phyloP scores from a whole-genome alignment of 2,329 filamentous ascomycete genomes.

The Kalaharituber pfeilii region DNA sequence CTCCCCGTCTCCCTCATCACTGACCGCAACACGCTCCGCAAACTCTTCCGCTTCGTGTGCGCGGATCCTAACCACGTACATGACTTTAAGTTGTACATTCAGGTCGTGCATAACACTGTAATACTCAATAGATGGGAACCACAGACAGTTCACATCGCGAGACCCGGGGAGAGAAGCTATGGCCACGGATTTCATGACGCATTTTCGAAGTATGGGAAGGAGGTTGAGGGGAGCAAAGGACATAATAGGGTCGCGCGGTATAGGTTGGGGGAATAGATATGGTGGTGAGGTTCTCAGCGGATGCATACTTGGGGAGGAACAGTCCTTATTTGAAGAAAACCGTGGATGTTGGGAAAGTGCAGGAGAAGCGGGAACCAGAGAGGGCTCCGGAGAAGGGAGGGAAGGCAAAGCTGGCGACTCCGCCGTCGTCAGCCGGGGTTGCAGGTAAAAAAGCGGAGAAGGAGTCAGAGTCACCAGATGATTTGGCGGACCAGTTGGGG shows the following conservation, averaged over 20 bases:
- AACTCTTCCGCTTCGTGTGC: constrained; percentile 5
- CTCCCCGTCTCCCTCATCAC: constrained; percentile 6
- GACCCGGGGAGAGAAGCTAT: constrained; percentile 8
- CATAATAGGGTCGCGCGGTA: constrained; percentile 8
- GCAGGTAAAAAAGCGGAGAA: no score
- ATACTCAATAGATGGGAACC: constrained; percentile 25
- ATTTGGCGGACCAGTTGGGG: no score
- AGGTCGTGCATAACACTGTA: constrained; percentile 25
- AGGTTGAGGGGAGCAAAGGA: not conserved
- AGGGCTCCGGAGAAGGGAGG: no score
- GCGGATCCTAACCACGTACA: not conserved
- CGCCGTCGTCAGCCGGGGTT: no score
- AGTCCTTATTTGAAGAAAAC: no score
- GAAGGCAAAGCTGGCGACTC: no score
- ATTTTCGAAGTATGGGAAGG: constrained; percentile 1
- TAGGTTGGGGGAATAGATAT: constrained; percentile 10
- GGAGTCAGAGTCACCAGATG: no score
- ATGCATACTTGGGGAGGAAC: constrained; percentile 1
- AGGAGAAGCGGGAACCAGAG: no score
- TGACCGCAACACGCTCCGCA: constrained; percentile 12
- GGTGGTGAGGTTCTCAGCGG: constrained; percentile 9
- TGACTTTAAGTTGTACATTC: not conserved
- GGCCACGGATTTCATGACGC: constrained; percentile 10
- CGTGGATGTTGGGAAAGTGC: no score
- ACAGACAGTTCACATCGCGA: constrained; percentile 11